Percentiles rank a stretch among this genome's conserved stretches.
These are phyloP conservation scores for Aciculosporium take DNA, from an alignment of 2,329 filamentous ascomycete species.

Conservation along the genomic window DNA sequence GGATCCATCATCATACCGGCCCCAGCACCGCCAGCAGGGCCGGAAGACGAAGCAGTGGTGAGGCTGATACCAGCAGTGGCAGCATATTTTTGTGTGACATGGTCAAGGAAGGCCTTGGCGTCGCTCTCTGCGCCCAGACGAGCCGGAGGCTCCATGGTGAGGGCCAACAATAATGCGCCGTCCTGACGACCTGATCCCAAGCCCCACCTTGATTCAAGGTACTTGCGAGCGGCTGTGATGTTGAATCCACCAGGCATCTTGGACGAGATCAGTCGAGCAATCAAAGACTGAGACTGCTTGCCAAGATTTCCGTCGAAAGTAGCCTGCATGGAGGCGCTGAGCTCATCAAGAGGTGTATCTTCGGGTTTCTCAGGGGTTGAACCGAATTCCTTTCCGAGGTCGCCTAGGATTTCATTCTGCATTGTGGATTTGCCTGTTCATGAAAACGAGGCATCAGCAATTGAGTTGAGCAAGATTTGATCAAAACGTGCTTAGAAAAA, in stretches of 20 bases:
- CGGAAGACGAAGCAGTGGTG: conserved; percentile 60
- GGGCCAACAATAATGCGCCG: conserved; percentile 70
- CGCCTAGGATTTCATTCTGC: conserved; percentile 96
- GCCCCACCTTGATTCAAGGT: conserved; percentile 88
- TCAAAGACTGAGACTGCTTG: conserved; percentile 86
- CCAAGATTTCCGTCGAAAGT: conserved; percentile 98
- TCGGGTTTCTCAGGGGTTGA: conserved; percentile 97
- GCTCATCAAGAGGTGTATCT: conserved; percentile 89
- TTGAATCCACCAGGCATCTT: conserved; percentile 99
- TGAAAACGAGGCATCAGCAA: conserved; percentile 5
- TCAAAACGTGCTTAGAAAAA: neutral
- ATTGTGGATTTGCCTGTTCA: conserved; percentile 82
- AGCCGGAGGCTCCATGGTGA: conserved; percentile 83
- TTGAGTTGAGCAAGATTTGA: neutral
- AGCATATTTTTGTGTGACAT: conserved; percentile 81
- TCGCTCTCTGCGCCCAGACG: conserved; percentile 83
- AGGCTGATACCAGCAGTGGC: conserved; percentile 69
- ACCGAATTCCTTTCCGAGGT: conserved; percentile 95
- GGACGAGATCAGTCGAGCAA: conserved; percentile 89
- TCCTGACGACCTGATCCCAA: conserved; percentile 78
- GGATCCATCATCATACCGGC: conserved; percentile 99
- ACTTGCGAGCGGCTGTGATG: conserved; percentile 89
- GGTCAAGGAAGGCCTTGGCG: conserved; percentile 84
- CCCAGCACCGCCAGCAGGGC: conserved; percentile 52
- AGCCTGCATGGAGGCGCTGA: conserved; percentile 87